Conservation (phyloP, 2,329 filamentous ascomycete species). For the Pyricularia sp. region DNA sequence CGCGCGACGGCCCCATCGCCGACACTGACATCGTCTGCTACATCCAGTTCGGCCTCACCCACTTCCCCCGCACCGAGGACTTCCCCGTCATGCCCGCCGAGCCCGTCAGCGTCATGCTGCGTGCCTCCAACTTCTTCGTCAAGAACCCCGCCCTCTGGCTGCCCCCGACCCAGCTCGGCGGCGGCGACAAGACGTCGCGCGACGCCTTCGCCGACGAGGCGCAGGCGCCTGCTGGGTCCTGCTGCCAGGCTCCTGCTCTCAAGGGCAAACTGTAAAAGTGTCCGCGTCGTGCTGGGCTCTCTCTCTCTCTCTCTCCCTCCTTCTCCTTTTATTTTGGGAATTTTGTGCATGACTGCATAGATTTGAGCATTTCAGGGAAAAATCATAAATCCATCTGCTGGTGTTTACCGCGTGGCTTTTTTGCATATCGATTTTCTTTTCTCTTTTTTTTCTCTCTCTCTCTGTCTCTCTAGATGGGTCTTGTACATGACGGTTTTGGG, state of each 20-base stretch:
- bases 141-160: conserved; percentile 56
- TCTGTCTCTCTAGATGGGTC: too few relatives aligned
- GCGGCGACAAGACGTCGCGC: conserved; percentile 9
- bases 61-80: conserved; percentile 18
- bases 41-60: conserved; percentile 34
- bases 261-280: neutral
- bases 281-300: too few relatives aligned
- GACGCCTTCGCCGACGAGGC: conserved; percentile 1
- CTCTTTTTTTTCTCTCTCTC: too few relatives aligned
- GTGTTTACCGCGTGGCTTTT: neutral
- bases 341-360: neutral
- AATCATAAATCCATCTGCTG: neutral
- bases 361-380: too few relatives aligned
- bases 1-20: neutral
- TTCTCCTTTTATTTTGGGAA: neutral
- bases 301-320: too few relatives aligned
- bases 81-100: conserved; percentile 65
- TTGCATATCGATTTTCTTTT: neutral
- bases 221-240: neutral
- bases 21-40: conserved; percentile 48
- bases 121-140: conserved; percentile 57
- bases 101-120: conserved; percentile 55
- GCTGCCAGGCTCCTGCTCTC: neutral
- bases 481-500: neutral
- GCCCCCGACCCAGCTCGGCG: conserved; percentile 28